Base-by-base conservation (phyloP, 352 stramenopile species). In the Globisporangium cylindrosporum region DNA sequence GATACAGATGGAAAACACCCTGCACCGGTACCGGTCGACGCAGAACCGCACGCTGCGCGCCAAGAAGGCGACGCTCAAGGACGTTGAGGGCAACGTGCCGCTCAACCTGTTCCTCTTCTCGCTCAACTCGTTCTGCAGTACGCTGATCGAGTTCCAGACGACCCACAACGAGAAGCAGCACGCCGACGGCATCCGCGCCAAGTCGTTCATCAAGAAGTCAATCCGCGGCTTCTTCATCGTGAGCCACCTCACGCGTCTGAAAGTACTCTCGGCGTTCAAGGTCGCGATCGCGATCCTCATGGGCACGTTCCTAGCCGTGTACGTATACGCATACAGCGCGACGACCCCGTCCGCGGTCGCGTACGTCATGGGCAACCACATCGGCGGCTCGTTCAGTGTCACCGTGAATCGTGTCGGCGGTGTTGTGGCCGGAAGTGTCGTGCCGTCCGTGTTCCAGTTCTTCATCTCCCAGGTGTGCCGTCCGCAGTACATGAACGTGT, bases 41-140 rank as follows among this genome's bases (percentile, higher is more conserved):
- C 87, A 93, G 49, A 90, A 80, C 49, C 82, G 78, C 1, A 73
- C 83, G 25, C 66, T 93, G 1, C 75, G 79, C 41, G 77, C 67
- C 2, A 74, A 86, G n/a, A 81, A 82, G 27, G 74, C 89, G 20
- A 86, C 75, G 22, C 63, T 73, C 55, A 86, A 89, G 67, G 82
- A 93, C n/a, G 74, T 94, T 3, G 83, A 89, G 63, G 86, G 82
- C n/a, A 94, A 94, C 56, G 79, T 93, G 0, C 84, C 86, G 7
- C 73, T 94, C 15, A 92, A 93, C 62, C 67, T 94, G 20, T 94
- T 94, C 66, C 68, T 93, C 3, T 94, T 93, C 63, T 93, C 87
- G 32, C 76, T 95, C 53, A 88, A 95, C 69, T 93, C 87, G 32
- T 91, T 93, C 53, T 95, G 87, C 71, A 83, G 80, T 49, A 92